Conservation (phyloP, 2,329 filamentous ascomycete genomes). For the Epichloe baconii region DNA sequence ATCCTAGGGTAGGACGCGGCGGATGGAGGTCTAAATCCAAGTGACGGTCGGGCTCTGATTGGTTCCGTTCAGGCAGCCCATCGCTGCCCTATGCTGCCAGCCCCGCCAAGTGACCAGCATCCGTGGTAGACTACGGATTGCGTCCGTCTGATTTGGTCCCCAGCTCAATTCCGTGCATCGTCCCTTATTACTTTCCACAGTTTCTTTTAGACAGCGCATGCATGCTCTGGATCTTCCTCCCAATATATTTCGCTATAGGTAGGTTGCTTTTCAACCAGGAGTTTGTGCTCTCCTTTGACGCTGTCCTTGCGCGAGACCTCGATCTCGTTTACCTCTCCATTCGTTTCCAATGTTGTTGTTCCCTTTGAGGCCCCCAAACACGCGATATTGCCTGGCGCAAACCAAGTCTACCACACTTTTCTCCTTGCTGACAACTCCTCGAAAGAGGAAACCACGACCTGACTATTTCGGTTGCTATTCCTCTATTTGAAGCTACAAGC, state of each 20-base stretch:
- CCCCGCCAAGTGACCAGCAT: slow-evolving; percentile 1
- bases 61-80: not conserved
- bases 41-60: slow-evolving; percentile 3
- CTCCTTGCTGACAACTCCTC: not conserved
- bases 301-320: not conserved
- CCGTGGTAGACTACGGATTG: not conserved
- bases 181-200: not conserved
- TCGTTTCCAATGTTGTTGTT: not conserved
- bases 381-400: not conserved
- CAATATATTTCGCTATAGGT: not conserved
- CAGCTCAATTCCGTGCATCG: not conserved
- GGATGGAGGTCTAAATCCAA: too few species aligned
- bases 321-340: not conserved
- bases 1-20: too few species aligned
- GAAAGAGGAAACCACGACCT: not conserved
- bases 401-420: not conserved
- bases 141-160: not conserved
- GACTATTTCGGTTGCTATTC: not conserved
- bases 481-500: not conserved
- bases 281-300: not conserved
- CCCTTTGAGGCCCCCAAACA: not conserved
- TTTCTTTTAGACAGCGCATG: not conserved
- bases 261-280: not conserved
- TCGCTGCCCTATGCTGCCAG: not conserved
- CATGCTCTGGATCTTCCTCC: not conserved